Evolutionary conservation across 352 stramenopile genomes (phyloP).

Genomic region (Phytophthora europaea): DNA sequence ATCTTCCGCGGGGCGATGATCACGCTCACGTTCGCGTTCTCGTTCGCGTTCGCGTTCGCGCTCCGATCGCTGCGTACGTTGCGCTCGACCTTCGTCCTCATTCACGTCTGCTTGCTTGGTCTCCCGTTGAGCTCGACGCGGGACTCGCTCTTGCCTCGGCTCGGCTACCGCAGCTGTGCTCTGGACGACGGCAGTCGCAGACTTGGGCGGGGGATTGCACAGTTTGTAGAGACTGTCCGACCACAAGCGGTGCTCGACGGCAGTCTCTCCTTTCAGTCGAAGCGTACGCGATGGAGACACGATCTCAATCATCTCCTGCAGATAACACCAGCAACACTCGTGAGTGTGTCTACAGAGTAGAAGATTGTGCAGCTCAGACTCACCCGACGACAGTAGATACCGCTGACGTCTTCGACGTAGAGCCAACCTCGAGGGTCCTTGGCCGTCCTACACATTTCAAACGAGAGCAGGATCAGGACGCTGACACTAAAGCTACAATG

Average conservation of each 20-base stretch:
- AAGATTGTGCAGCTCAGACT: background rate
- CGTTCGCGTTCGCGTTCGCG: constrained; percentile 16
- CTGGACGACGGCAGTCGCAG: constrained; percentile 12
- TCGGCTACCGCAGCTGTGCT: constrained; percentile 14
- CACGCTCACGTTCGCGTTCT: constrained; percentile 13
- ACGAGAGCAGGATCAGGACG: background rate
- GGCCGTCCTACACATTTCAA: constrained; percentile 50
- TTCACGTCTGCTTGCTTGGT: constrained; percentile 22
- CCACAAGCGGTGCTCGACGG: constrained; percentile 81
- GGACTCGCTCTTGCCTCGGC: constrained; percentile 20
- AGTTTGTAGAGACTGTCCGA: constrained; percentile 83
- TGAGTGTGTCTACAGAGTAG: background rate
- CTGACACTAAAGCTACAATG: background rate
- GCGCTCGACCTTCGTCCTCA: constrained; percentile 27
- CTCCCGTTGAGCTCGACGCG: constrained; percentile 19
- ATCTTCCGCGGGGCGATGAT: constrained; percentile 6
- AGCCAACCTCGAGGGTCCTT: constrained; percentile 85
- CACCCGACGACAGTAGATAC: constrained; percentile 79
- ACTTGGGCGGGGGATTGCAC: constrained; percentile 57
- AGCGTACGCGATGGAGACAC: constrained; percentile 78
- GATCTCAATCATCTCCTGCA: constrained; percentile 87
- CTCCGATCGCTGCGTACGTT: constrained; percentile 23
- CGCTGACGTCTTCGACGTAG: constrained; percentile 81
- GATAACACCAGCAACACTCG: background rate
- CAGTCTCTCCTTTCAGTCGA: constrained; percentile 84